Evolutionary conservation across 108 stramenopile species (phyloP).

Genomic region (Craspedostauros australis): DNA sequence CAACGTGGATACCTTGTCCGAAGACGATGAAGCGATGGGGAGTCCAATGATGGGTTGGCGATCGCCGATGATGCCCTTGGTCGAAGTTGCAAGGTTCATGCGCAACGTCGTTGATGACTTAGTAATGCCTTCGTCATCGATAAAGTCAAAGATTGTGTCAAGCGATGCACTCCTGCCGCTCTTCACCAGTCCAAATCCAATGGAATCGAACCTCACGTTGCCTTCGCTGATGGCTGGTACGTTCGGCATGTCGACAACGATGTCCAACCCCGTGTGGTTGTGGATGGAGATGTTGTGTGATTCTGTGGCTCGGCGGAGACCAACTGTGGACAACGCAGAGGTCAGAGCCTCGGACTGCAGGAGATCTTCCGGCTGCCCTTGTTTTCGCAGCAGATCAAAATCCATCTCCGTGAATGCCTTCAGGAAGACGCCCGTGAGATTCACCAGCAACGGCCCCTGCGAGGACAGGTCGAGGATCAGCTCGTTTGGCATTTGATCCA

Average conservation of each 20-base stretch:
- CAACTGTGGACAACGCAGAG: conserved; percentile 41
- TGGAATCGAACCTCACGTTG: conserved; percentile 18
- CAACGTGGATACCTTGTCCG: conserved; percentile 7
- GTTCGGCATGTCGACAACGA: conserved; percentile 14
- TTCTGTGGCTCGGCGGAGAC: conserved; percentile 43
- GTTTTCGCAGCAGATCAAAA: conserved; percentile 16
- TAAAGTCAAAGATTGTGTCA: conserved; percentile 14
- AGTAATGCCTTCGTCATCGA: conserved; percentile 7
- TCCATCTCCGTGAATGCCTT: conserved; percentile 48
- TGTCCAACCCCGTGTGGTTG: conserved; percentile 39
- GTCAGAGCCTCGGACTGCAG: conserved; percentile 23
- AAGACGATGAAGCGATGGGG: conserved; percentile 22
- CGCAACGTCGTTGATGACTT: conserved; percentile 10
- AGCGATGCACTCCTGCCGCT: conserved; percentile 9
- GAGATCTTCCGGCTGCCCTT: conserved; percentile 2
- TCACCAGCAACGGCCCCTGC: conserved; percentile 31
- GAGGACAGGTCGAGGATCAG: conserved; percentile 25
- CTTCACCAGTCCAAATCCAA: conserved; percentile 19
- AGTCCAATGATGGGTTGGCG: conserved; percentile 26
- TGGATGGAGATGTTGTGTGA: conserved; percentile 20
- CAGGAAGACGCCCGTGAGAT: conserved; percentile 51
- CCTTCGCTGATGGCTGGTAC: neutral
- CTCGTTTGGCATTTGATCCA: conserved; percentile 73
- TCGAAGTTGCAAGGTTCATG: conserved; percentile 18
- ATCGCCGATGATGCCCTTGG: conserved; percentile 16